phyloP scores from a whole-genome alignment of 2,329 filamentous ascomycete genomes.

The Penicillium vulpinum region DNA sequence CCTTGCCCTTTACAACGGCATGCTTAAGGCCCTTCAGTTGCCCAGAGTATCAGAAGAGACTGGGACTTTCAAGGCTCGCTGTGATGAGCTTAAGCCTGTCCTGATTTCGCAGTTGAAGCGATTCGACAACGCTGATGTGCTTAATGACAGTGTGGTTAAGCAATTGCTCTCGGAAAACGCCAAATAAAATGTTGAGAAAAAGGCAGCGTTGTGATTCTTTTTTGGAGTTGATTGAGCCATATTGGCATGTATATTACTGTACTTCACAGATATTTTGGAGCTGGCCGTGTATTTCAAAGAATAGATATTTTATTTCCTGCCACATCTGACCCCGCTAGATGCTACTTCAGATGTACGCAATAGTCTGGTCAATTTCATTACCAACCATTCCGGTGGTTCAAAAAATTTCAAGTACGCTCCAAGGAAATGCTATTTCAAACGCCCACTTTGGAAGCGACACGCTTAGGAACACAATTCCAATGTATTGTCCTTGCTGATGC shows the following conservation, averaged over 20 bases:
- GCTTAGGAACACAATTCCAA: constrained; percentile 52
- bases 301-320: constrained; percentile 13
- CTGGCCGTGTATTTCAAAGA: constrained; percentile 21
- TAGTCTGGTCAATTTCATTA: not conserved
- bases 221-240: constrained; percentile 9
- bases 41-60: not conserved
- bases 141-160: constrained; percentile 28
- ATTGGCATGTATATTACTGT: constrained; percentile 24
- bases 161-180: not conserved
- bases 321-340: not conserved
- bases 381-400: not conserved
- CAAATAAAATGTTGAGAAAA: constrained; percentile 1
- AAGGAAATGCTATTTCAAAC: not conserved
- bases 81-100: not conserved
- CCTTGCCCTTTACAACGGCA: constrained; percentile 44
- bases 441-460: not conserved
- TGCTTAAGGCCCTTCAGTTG: constrained; percentile 37
- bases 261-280: constrained; percentile 18
- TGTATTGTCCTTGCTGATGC: constrained; percentile 71
- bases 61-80: not conserved
- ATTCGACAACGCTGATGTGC: constrained; percentile 1
- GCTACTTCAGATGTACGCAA: not conserved
- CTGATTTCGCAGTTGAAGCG: constrained; percentile 47
- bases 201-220: not conserved
- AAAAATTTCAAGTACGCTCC: not conserved